A percentile compares a stretch with the other conserved stretches of the same genome.
Evolutionary conservation across 164 flowering plant genomes (phyloP).

Genomic region (Sedum album): DNA sequence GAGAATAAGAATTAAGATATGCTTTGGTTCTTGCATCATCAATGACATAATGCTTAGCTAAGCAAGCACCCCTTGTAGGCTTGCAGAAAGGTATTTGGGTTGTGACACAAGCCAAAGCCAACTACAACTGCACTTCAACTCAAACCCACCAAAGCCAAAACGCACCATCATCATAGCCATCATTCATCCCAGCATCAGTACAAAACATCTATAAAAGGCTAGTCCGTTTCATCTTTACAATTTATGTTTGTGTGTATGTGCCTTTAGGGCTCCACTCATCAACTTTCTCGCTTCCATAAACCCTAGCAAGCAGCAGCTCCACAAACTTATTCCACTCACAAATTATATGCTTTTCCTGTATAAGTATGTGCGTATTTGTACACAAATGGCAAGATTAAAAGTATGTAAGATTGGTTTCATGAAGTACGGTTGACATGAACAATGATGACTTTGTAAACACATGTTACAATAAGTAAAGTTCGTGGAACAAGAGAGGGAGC

Average conservation of each 20-base stretch:
- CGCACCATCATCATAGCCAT: background rate
- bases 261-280: constrained; percentile 4
- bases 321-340: background rate
- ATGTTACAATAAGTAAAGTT: background rate
- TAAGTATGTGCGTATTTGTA: background rate
- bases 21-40: background rate
- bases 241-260: background rate
- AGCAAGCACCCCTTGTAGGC: background rate
- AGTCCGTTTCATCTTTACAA: background rate
- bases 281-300: background rate
- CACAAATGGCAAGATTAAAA: background rate
- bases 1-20: no score
- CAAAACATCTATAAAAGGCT: background rate
- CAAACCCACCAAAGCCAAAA: constrained; percentile 5
- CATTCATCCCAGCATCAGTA: no score
- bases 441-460: background rate
- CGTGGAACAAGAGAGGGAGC: background rate
- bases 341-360: background rate
- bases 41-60: constrained; percentile 7
- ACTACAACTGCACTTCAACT: background rate
- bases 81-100: background rate
- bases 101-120: background rate
- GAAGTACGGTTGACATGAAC: background rate
- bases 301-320: background rate
- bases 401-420: background rate